Evolutionary conservation across 73 alveolate genomes (phyloP).

Genomic region (Paraurostyla sp.): DNA sequence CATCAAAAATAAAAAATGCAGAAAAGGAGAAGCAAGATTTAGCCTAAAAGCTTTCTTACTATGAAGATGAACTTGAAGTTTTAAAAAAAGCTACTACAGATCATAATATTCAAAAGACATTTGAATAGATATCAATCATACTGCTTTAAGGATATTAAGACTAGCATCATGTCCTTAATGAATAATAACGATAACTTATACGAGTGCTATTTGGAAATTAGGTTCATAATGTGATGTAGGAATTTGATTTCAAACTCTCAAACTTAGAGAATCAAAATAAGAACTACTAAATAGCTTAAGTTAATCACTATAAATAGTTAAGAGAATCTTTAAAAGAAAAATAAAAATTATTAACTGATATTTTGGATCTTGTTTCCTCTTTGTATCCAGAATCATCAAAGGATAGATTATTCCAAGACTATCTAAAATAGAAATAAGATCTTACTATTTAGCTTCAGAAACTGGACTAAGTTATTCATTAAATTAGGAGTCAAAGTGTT

Average conservation of each 20-base stretch:
- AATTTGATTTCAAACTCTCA: not conserved
- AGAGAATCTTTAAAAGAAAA: not conserved
- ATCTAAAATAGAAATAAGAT: not conserved
- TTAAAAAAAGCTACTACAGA: constrained; percentile 6
- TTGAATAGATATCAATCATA: not conserved
- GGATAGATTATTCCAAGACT: no score
- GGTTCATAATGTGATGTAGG: constrained; percentile 2
- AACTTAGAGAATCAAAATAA: not conserved
- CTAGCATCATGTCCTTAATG: not conserved
- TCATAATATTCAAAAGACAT: not conserved
- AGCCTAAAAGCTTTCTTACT: not conserved
- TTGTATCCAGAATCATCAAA: no score
- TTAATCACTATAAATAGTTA: not conserved
- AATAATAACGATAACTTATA: not conserved
- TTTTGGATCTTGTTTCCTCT: no score
- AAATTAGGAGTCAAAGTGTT: not conserved
- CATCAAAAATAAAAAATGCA: not conserved
- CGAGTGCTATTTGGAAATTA: constrained; percentile 1
- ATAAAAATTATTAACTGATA: not conserved
- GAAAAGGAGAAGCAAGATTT: constrained; percentile 8
- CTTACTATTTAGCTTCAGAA: not conserved
- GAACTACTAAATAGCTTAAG: not conserved
- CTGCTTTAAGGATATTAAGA: constrained; percentile 10
- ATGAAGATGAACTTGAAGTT: not conserved
- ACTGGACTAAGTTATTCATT: not conserved